phyloP scores from a whole-genome alignment of 2,329 filamentous ascomycete genomes.

The Daldinia eschscholtzii region DNA sequence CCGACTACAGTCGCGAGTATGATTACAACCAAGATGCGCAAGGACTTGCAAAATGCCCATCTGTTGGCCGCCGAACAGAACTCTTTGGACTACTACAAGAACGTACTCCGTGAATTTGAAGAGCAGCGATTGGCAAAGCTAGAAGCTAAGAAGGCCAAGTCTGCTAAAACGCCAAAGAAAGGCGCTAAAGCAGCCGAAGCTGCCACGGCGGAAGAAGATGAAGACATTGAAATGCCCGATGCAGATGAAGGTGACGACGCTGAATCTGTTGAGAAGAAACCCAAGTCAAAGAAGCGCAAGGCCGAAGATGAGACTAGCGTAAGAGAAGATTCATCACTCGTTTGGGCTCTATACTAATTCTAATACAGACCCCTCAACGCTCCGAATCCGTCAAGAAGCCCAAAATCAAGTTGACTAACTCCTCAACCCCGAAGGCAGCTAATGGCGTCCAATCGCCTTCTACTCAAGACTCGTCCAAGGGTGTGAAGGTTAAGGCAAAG shows the following conservation, averaged over 20 bases:
- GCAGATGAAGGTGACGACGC: slow-evolving; percentile 64
- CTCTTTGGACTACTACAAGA: slow-evolving; percentile 85
- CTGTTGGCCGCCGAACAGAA: slow-evolving; percentile 82
- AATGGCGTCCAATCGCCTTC: slow-evolving; percentile 68
- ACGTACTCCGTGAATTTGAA: slow-evolving; percentile 76
- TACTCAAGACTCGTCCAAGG: slow-evolving; percentile 61
- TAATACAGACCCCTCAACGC: slow-evolving; percentile 65
- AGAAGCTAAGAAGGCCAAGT: slow-evolving; percentile 53
- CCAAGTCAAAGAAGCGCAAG: slow-evolving; percentile 86
- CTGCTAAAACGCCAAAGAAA: slow-evolving; percentile 56
- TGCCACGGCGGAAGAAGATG: slow-evolving; percentile 65
- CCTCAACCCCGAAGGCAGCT: slow-evolving; percentile 75
- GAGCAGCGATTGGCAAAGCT: slow-evolving; percentile 74
- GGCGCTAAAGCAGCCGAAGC: slow-evolving; percentile 60
- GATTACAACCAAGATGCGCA: slow-evolving; percentile 82
- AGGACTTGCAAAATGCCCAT: slow-evolving; percentile 83
- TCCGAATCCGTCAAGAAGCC: slow-evolving; percentile 75
- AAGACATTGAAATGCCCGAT: slow-evolving; percentile 73
- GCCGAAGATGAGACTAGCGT: slow-evolving; percentile 82
- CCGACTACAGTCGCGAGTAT: slow-evolving; percentile 76
- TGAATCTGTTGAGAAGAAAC: slow-evolving; percentile 56
- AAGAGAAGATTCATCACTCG: slow-evolving; percentile 49
- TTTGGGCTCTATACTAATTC: slow-evolving; percentile 25
- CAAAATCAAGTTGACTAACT: slow-evolving; percentile 74
- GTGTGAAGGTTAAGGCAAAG: slow-evolving; percentile 68